Evolutionary conservation across 2,329 filamentous ascomycete genomes (phyloP).

Genomic region (Hypomyces rosellus): DNA sequence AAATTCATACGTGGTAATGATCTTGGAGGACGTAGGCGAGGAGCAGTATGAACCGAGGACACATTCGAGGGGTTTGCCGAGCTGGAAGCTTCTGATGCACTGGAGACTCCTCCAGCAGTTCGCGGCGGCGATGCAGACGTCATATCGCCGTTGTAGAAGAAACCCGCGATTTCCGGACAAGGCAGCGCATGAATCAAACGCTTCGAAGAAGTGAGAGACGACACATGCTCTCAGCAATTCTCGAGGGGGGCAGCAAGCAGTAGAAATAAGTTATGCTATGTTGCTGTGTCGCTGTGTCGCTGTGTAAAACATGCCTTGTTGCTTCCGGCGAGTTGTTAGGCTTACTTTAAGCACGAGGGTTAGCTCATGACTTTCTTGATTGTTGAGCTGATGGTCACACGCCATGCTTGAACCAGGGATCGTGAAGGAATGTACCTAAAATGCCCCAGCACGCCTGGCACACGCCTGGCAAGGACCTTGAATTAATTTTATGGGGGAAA

Average conservation of each 20-base stretch:
- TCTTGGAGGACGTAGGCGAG: constrained; percentile 21
- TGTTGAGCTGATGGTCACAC: neutral
- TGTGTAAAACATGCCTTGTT: no score
- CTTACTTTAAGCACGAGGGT: neutral
- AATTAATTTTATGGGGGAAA: neutral
- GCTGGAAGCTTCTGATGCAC: constrained; percentile 8
- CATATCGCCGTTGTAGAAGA: constrained; percentile 3
- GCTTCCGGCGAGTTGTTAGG: no score
- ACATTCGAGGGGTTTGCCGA: constrained; percentile 12
- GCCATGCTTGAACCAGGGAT: neutral
- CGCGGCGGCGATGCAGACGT: constrained; percentile 12
- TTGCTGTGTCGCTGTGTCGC: no score
- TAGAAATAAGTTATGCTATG: no score
- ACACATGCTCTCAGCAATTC: neutral
- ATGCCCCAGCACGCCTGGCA: neutral
- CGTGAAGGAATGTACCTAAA: neutral
- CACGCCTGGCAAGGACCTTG: neutral
- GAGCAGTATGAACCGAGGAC: constrained; percentile 10
- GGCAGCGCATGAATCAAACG: constrained; percentile 4
- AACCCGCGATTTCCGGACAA: no score
- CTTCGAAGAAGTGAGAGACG: neutral
- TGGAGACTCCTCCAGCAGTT: constrained; percentile 11
- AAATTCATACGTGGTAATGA: constrained; percentile 23
- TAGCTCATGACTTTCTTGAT: neutral
- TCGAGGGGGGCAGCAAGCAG: neutral